phyloP scores from a whole-genome alignment of 2,329 filamentous ascomycete species.

The Phaeosphaeria sp. region DNA sequence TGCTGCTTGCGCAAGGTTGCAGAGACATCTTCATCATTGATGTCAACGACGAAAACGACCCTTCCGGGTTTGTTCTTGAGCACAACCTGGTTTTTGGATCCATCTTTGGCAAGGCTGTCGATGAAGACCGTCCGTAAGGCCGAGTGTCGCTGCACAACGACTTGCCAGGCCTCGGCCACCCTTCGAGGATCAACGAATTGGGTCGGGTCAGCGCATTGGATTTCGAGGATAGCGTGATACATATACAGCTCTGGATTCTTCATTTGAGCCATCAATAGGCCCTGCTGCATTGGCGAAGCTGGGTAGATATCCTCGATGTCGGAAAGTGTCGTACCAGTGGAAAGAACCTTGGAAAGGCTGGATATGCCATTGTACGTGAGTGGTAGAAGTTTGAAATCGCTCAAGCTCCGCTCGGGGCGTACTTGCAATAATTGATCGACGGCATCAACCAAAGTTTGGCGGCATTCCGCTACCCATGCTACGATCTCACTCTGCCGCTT shows the following conservation, averaged over 20 bases:
- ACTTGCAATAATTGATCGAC: constrained; percentile 37
- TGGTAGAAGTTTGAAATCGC: constrained; percentile 39
- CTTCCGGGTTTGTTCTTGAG: constrained; percentile 34
- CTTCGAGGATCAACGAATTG: constrained; percentile 27
- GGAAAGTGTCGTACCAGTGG: constrained; percentile 20
- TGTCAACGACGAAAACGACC: constrained; percentile 31
- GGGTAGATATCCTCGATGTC: constrained; percentile 42
- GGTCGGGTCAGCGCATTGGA: constrained; percentile 24
- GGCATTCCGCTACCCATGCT: constrained; percentile 37
- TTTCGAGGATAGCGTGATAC: constrained; percentile 39
- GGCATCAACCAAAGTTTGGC: constrained; percentile 36
- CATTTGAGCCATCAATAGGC: constrained; percentile 37
- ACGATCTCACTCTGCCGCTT: constrained; percentile 34
- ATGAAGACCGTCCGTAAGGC: constrained; percentile 42
- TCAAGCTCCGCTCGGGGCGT: constrained; percentile 32
- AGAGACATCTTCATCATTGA: constrained; percentile 25
- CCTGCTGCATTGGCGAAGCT: constrained; percentile 40
- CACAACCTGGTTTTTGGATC: constrained; percentile 42
- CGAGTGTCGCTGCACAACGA: constrained; percentile 43
- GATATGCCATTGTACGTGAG: constrained; percentile 39
- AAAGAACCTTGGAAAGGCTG: constrained; percentile 25
- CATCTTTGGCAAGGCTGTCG: constrained; percentile 42
- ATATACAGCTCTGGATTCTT: constrained; percentile 38
- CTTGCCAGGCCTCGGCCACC: constrained; percentile 43
- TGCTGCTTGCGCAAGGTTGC: constrained; percentile 25